Evolutionary conservation across 164 flowering plant genomes (phyloP).

Genomic region (Hamamelis virginiana): DNA sequence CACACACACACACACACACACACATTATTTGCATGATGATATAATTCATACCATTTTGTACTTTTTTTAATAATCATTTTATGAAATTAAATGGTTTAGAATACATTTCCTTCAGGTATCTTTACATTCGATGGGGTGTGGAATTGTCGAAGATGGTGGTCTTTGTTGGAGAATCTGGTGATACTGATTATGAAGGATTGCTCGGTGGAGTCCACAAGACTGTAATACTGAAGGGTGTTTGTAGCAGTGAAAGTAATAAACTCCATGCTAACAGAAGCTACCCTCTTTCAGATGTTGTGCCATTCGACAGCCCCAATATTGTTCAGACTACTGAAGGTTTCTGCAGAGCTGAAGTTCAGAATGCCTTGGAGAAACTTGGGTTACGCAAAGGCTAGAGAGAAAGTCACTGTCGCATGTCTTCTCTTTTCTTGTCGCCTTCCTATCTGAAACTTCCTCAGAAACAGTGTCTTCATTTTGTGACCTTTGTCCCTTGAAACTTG

Average conservation of each 20-base stretch:
- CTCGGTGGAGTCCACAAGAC: conserved; percentile 87
- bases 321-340: conserved; percentile 47
- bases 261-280: conserved; percentile 64
- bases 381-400: conserved; percentile 37
- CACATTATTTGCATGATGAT: neutral
- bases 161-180: conserved; percentile 85
- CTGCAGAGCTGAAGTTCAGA: conserved; percentile 33
- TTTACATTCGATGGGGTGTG: conserved; percentile 78
- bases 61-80: neutral
- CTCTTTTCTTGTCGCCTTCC: neutral
- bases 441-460: neutral
- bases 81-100: neutral
- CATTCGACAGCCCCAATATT: conserved; percentile 70
- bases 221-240: conserved; percentile 64
- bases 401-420: neutral
- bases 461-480: neutral
- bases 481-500: neutral
- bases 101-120: conserved; percentile 48
- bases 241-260: conserved; percentile 39
- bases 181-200: conserved; percentile 88
- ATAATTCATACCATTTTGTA: neutral
- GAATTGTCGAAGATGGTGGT: conserved; percentile 82
- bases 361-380: conserved; percentile 47
- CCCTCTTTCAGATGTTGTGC: conserved; percentile 75
- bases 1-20: no score